A percentile compares a stretch with the other conserved stretches of the same genome.
These are phyloP conservation scores for Chenopodium formosanum DNA, from an alignment of 148 eudicot species.

Conservation along the genomic window DNA sequence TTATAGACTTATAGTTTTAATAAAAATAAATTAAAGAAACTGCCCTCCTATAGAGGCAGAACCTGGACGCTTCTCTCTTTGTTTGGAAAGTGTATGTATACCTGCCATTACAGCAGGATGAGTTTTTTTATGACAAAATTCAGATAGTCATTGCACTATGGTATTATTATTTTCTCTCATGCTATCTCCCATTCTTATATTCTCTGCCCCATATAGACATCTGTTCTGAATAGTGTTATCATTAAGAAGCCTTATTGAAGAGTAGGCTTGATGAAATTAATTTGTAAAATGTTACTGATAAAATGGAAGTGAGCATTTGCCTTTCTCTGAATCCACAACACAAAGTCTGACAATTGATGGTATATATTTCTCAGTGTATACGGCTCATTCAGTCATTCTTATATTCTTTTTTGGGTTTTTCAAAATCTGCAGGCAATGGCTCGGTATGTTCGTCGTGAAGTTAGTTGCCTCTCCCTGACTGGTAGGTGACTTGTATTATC, in stretches of 20 bases:
- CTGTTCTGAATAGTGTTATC: neutral
- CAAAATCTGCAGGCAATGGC: conserved; percentile 64
- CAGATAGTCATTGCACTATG: neutral
- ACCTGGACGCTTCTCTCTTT: neutral
- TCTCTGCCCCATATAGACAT: neutral
- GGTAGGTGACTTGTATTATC: conserved; percentile 37
- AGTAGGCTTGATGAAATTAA: neutral
- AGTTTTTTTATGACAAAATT: neutral
- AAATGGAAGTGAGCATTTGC: neutral
- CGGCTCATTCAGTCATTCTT: neutral
- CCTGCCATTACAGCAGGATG: neutral
- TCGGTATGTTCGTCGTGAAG: conserved; percentile 78
- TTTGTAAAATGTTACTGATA: neutral
- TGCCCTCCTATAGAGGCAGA: neutral
- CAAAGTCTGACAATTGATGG: neutral
- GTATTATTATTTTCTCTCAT: too few relatives aligned
- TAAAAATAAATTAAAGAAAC: too few relatives aligned
- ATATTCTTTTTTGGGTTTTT: conserved; percentile 5
- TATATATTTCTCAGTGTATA: neutral
- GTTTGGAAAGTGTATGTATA: neutral
- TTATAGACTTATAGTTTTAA: neutral
- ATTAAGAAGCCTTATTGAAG: neutral
- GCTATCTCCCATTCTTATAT: neutral
- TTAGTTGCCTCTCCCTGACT: conserved; percentile 64
- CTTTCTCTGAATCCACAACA: neutral